These are phyloP conservation scores for Xylaria nigripes DNA, from an alignment of 495 filamentous ascomycete species.

Conservation along the genomic window DNA sequence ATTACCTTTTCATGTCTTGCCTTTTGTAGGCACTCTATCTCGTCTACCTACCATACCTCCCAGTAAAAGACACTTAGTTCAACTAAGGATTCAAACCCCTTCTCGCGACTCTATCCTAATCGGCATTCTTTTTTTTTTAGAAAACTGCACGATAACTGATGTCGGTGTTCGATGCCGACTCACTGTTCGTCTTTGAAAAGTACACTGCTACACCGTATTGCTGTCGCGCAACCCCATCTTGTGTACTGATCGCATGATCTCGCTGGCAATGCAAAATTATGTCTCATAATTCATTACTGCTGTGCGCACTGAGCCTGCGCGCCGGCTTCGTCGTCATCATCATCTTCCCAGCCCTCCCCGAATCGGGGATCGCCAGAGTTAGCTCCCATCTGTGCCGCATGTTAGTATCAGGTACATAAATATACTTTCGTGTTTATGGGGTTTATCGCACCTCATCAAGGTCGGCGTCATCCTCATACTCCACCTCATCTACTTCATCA, in stretches of 20 bases:
- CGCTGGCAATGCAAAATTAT: slow-evolving; percentile 12
- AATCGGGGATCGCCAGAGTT: slow-evolving; percentile 58
- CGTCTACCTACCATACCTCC: slow-evolving; percentile 9
- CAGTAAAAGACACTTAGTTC: not conserved
- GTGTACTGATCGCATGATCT: slow-evolving; percentile 8
- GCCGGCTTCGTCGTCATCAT: slow-evolving; percentile 54
- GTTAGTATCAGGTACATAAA: slow-evolving; percentile 22
- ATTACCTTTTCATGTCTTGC: slow-evolving; percentile 3
- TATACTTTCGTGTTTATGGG: slow-evolving; percentile 4
- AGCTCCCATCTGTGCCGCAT: slow-evolving; percentile 44
- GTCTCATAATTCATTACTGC: slow-evolving; percentile 52
- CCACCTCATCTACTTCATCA: slow-evolving; percentile 76
- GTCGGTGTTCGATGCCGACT: not conserved
- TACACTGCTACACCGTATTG: not conserved
- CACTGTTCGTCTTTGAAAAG: not conserved
- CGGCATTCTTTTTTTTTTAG: not conserved
- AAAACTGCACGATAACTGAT: not conserved
- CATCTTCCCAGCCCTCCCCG: slow-evolving; percentile 72
- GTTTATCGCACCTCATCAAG: slow-evolving; percentile 61
- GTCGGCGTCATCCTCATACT: slow-evolving; percentile 69
- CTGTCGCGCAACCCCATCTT: not conserved
- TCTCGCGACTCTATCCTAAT: not conserved
- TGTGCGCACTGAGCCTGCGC: slow-evolving; percentile 68
- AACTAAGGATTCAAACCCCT: not conserved
- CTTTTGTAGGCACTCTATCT: slow-evolving; percentile 7